phyloP scores from a whole-genome alignment of 2,329 filamentous ascomycete species.

The Phialophora chinensis region DNA sequence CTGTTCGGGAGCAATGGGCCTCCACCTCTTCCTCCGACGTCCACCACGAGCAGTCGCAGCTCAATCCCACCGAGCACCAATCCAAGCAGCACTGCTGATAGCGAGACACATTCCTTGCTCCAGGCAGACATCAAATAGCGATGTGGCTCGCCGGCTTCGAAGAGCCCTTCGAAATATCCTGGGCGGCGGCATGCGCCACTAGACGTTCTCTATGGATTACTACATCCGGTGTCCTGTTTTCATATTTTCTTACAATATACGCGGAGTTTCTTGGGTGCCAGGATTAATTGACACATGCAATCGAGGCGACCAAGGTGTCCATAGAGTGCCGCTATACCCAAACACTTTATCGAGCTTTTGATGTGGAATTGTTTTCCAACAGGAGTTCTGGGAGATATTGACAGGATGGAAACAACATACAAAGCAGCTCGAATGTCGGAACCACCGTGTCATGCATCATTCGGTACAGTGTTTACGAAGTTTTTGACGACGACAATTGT shows the following conservation, averaged over 20 bases:
- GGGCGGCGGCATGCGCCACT: neutral
- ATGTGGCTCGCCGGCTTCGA: neutral
- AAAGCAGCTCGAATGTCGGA: neutral
- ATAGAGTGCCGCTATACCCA: constrained; percentile 16
- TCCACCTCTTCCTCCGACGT: constrained; percentile 46
- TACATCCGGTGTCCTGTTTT: neutral
- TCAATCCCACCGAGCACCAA: constrained; percentile 69
- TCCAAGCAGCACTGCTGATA: constrained; percentile 55
- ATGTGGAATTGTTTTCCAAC: constrained; percentile 8
- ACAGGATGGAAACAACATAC: constrained; percentile 10
- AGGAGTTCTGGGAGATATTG: constrained; percentile 9
- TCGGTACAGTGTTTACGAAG: constrained; percentile 23
- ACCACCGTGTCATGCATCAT: constrained; percentile 12
- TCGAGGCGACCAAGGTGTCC: neutral
- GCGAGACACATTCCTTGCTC: constrained; percentile 7
- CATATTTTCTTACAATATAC: neutral
- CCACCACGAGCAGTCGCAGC: constrained; percentile 67
- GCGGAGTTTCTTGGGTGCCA: constrained; percentile 2
- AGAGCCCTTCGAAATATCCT: neutral
- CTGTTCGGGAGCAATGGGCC: constrained; percentile 64
- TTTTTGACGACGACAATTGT: constrained; percentile 28
- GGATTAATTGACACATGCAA: neutral
- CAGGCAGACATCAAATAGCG: constrained; percentile 13
- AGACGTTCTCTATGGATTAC: neutral
- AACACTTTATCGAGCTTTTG: constrained; percentile 10